These are phyloP conservation scores for Prunus campanulata DNA, from an alignment of 306 rosid genomes.

Conservation along the genomic window DNA sequence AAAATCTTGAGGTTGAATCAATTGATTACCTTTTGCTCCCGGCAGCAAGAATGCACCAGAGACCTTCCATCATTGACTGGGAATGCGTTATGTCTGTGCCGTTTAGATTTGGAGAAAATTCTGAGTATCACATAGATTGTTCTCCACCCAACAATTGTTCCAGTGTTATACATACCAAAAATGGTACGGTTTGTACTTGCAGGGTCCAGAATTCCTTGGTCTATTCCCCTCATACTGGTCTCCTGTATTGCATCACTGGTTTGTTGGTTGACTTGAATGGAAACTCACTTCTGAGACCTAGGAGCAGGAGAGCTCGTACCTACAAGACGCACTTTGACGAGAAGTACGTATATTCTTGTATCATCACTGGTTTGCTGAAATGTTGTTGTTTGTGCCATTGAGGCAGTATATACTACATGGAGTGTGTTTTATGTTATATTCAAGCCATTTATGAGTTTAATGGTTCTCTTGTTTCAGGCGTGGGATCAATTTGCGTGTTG, in stretches of 20 bases:
- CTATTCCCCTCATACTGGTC: constrained; percentile 57
- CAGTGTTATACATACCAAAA: constrained; percentile 27
- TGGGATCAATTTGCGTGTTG: constrained; percentile 42
- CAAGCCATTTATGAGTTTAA: not conserved
- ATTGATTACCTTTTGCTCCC: constrained; percentile 19
- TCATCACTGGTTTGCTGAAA: too few species aligned
- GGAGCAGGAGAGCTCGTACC: constrained; percentile 30
- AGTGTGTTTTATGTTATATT: not conserved
- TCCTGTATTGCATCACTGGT: constrained; percentile 46
- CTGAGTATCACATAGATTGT: constrained; percentile 15
- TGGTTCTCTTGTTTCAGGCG: constrained; percentile 40
- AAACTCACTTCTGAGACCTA: constrained; percentile 41
- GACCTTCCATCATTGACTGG: constrained; percentile 46
- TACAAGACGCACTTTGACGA: constrained; percentile 50
- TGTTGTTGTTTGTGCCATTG: too few species aligned
- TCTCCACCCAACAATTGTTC: constrained; percentile 8
- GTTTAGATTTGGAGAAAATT: constrained; percentile 15
- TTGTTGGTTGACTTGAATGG: constrained; percentile 40
- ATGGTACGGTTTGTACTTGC: constrained; percentile 52
- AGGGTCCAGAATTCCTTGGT: constrained; percentile 52
- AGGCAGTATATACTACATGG: too few species aligned
- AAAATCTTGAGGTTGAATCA: not conserved
- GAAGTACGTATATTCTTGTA: constrained; percentile 29
- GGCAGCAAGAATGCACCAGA: constrained; percentile 7
- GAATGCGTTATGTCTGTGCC: constrained; percentile 30